phyloP scores from a whole-genome alignment of 2,329 filamentous ascomycete species.

The Fusarium sp. region DNA sequence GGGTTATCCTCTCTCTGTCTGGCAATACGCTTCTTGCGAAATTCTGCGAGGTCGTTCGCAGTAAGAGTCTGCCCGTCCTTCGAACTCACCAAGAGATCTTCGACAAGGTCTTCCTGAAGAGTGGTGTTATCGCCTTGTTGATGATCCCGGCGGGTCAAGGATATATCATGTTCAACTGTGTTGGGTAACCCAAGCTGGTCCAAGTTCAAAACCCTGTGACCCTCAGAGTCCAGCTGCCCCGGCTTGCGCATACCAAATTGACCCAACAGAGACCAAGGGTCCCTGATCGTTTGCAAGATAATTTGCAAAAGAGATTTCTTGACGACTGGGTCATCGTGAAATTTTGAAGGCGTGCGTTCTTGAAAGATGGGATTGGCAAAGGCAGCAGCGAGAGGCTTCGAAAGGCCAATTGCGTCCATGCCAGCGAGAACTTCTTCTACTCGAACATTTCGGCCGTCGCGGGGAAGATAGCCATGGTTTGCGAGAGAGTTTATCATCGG shows the following conservation, averaged over 20 bases:
- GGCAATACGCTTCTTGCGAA: constrained; percentile 30
- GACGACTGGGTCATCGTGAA: background rate
- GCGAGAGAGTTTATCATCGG: constrained; percentile 38
- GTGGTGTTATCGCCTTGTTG: constrained; percentile 32
- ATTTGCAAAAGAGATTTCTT: constrained; percentile 14
- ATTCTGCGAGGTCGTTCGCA: constrained; percentile 27
- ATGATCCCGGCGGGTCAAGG: constrained; percentile 34
- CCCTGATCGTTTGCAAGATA: background rate
- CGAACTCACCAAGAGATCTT: constrained; percentile 28
- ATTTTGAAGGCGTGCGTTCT: constrained; percentile 14
- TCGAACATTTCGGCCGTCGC: constrained; percentile 31
- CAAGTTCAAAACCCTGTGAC: constrained; percentile 29
- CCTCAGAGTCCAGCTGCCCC: constrained; percentile 28
- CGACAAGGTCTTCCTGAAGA: constrained; percentile 28
- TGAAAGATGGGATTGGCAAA: constrained; percentile 37
- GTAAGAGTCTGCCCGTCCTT: constrained; percentile 33
- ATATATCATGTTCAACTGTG: constrained; percentile 37
- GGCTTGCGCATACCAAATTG: constrained; percentile 35
- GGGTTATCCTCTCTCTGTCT: constrained; percentile 29
- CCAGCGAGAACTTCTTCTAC: constrained; percentile 26
- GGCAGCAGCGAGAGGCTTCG: constrained; percentile 28
- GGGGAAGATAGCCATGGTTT: constrained; percentile 38
- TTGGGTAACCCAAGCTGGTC: constrained; percentile 31
- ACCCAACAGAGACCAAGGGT: constrained; percentile 33
- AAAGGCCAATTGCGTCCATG: constrained; percentile 28